Percentiles rank a stretch among this genome's conserved stretches.
Conservation (phyloP, 2,329 filamentous ascomycete genomes). For the Tolypocladium tundrense region DNA sequence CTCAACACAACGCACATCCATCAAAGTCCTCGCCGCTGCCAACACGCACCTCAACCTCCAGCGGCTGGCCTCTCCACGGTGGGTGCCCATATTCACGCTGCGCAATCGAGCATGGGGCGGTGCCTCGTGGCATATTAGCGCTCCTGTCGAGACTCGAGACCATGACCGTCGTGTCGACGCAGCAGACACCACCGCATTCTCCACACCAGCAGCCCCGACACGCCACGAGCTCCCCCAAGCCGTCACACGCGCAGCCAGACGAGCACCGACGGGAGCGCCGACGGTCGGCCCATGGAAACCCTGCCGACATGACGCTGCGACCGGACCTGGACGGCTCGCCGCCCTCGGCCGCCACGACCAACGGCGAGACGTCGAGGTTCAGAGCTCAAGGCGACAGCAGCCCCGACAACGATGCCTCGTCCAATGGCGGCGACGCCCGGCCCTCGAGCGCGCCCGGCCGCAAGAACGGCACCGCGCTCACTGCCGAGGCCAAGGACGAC, state of each 20-base stretch:
- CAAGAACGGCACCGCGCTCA: conserved; percentile 21
- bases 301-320: conserved; percentile 20
- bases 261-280: conserved; percentile 8
- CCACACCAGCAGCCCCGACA: conserved; percentile 4
- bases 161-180: conserved; percentile 7
- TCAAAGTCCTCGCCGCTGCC: neutral
- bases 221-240: conserved; percentile 14
- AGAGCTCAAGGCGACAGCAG: conserved; percentile 16
- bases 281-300: conserved; percentile 11
- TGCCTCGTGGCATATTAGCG: neutral
- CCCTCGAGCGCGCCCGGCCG: conserved; percentile 36
- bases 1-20: neutral
- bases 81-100: neutral
- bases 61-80: neutral
- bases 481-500: conserved; percentile 18
- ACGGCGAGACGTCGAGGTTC: conserved; percentile 19
- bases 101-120: conserved; percentile 2
- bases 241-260: conserved; percentile 13
- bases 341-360: conserved; percentile 14
- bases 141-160: conserved; percentile 1
- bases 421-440: conserved; percentile 24
- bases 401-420: conserved; percentile 16
- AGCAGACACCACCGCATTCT: conserved; percentile 8
- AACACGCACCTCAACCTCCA: neutral
- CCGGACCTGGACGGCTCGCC: conserved; percentile 20